Conservation (phyloP, 306 rosid species). For the Vicia villosa region DNA sequence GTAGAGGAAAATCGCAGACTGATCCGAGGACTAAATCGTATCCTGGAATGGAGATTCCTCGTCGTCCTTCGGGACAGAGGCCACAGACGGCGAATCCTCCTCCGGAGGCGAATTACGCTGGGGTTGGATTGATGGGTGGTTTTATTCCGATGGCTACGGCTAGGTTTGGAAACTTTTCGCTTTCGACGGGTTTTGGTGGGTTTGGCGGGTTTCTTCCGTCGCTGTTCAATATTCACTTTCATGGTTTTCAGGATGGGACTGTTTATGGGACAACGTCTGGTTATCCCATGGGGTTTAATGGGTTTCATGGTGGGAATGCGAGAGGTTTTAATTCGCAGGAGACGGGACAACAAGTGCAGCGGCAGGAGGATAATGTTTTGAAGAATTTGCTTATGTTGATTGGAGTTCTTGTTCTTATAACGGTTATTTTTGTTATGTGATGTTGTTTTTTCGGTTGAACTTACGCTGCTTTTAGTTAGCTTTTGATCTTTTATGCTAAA, state of each 20-base stretch:
- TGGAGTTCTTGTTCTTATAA: conserved; percentile 69
- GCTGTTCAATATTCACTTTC: conserved; percentile 71
- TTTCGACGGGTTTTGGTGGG: conserved; percentile 83
- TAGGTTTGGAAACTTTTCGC: conserved; percentile 78
- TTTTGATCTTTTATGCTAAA: neutral
- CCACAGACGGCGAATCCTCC: conserved; percentile 68
- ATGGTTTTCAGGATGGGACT: conserved; percentile 83
- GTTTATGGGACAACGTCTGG: conserved; percentile 91
- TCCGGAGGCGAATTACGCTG: conserved; percentile 53
- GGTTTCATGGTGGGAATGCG: conserved; percentile 68
- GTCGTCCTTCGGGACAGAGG: conserved; percentile 82
- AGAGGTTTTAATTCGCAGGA: conserved; percentile 57
- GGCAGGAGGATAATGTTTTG: conserved; percentile 68
- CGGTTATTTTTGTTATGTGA: conserved; percentile 72
- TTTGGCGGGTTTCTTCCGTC: conserved; percentile 86
- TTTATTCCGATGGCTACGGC: conserved; percentile 81
- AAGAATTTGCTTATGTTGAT: conserved; percentile 79
- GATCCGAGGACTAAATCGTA: conserved; percentile 84
- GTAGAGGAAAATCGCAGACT: conserved; percentile 74
- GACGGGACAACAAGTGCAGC: conserved; percentile 49
- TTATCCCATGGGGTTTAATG: conserved; percentile 62
- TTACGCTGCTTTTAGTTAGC: conserved; percentile 6
- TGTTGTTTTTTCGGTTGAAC: neutral
- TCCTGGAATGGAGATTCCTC: conserved; percentile 76
- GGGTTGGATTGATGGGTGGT: conserved; percentile 87